These are phyloP conservation scores for Phialophora verrucosa DNA, from an alignment of 2,329 filamentous ascomycete genomes.

Conservation along the genomic window DNA sequence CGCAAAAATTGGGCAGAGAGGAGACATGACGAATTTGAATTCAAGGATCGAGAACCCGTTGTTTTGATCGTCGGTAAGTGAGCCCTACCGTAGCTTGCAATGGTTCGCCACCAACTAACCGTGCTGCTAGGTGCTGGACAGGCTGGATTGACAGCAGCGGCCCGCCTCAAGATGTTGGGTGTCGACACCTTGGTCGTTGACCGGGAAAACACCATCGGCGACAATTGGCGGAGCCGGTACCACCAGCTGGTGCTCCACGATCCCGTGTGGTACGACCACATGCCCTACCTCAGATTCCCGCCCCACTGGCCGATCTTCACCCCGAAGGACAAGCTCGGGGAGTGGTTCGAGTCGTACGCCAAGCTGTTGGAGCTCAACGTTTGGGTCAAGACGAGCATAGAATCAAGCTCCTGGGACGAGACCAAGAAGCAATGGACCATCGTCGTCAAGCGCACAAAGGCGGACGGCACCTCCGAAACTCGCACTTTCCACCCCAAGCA, in stretches of 20 bases:
- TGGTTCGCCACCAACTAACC: conserved; percentile 9
- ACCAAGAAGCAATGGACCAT: conserved; percentile 61
- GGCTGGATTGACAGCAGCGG: conserved; percentile 63
- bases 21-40: conserved; percentile 56
- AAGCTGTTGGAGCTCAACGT: conserved; percentile 70
- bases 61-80: conserved; percentile 66
- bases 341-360: conserved; percentile 71
- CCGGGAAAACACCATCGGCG: conserved; percentile 62
- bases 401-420: conserved; percentile 58
- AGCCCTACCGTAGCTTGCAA: not conserved
- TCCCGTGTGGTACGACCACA: conserved; percentile 61
- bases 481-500: conserved; percentile 67
- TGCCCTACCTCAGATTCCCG: conserved; percentile 70
- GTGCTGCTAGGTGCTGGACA: conserved; percentile 61
- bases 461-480: conserved; percentile 50
- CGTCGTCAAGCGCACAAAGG: conserved; percentile 53
- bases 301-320: conserved; percentile 71
- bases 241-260: conserved; percentile 71
- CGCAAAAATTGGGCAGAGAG: conserved; percentile 67
- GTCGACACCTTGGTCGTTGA: conserved; percentile 65
- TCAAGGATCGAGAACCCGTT: conserved; percentile 59
- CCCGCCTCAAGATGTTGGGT: conserved; percentile 64
- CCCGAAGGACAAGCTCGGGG: conserved; percentile 72
- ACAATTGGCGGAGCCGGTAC: conserved; percentile 69
- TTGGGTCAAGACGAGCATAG: conserved; percentile 63